Conservation (phyloP, 345 rosid genomes). For the Eucalyptus tenuipes region DNA sequence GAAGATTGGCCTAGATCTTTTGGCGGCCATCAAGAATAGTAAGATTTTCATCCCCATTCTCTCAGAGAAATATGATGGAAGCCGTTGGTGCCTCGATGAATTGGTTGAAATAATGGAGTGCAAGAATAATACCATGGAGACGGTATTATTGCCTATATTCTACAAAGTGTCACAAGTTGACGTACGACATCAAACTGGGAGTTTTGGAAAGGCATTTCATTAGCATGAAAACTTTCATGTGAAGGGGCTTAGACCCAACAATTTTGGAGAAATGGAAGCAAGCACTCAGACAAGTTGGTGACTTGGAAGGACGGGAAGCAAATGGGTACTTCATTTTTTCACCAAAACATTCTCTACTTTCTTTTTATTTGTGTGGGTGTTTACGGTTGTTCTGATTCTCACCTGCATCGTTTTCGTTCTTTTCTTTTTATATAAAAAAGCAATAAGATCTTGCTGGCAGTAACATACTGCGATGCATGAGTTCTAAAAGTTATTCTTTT, state of each 20-base stretch:
- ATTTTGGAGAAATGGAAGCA: neutral
- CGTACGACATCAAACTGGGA: neutral
- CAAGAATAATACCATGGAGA: neutral
- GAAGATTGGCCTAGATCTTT: neutral
- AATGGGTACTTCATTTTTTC: neutral
- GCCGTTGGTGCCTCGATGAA: neutral
- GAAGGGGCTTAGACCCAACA: neutral
- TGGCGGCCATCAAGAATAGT: neutral
- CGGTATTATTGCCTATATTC: neutral
- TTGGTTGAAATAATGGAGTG: neutral
- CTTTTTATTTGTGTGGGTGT: neutral
- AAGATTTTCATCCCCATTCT: neutral
- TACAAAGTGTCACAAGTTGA: neutral
- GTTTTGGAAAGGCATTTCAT: neutral
- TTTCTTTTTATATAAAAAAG: neutral
- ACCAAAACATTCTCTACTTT: neutral
- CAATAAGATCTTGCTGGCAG: neutral
- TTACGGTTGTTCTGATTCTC: neutral
- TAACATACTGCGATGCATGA: neutral
- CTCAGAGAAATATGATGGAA: neutral
- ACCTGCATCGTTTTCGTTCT: neutral
- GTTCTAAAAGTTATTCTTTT: neutral
- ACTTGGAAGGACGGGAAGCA: neutral
- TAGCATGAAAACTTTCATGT: neutral
- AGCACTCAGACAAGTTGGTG: neutral